A percentile compares a stretch with the other conserved stretches of the same genome.
phyloP scores from a whole-genome alignment of 352 stramenopile species.

The Globisporangium orthogonon region DNA sequence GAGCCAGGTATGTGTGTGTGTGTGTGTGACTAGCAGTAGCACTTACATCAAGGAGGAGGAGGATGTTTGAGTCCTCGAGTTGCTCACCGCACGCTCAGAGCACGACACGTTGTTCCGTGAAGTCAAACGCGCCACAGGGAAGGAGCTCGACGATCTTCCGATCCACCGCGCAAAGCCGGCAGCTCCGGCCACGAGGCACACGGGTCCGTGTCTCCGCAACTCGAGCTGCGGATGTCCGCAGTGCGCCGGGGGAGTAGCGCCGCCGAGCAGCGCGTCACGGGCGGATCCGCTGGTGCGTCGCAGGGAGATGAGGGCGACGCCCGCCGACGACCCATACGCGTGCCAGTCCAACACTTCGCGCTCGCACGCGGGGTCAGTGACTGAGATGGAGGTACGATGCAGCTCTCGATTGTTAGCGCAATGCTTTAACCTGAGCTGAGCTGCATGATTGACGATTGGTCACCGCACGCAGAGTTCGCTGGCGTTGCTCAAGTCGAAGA shows the following conservation, averaged over 20 bases:
- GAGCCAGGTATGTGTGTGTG: slow-evolving; percentile 33
- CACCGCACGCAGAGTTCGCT: slow-evolving; percentile 42
- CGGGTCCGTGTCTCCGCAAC: slow-evolving; percentile 54
- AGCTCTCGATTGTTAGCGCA: neutral
- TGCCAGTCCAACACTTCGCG: slow-evolving; percentile 23
- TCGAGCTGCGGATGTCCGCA: slow-evolving; percentile 67
- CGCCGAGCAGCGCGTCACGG: slow-evolving; percentile 3
- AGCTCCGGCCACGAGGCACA: slow-evolving; percentile 10
- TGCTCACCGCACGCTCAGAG: slow-evolving; percentile 41
- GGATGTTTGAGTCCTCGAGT: neutral
- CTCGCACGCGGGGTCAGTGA: slow-evolving; percentile 16
- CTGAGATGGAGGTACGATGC: slow-evolving; percentile 43
- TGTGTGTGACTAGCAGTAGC: no score
- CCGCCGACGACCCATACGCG: slow-evolving; percentile 20
- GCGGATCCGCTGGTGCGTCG: slow-evolving; percentile 25
- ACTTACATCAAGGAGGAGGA: neutral
- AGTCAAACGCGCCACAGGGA: slow-evolving; percentile 71
- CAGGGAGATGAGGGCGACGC: slow-evolving; percentile 22
- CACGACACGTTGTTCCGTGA: slow-evolving; percentile 77
- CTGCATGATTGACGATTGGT: no score
- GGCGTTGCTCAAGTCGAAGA: slow-evolving; percentile 75
- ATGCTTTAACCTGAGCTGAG: neutral
- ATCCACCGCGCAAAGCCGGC: slow-evolving; percentile 24
- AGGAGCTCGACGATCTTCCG: slow-evolving; percentile 56
- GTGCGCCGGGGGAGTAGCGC: slow-evolving; percentile 29